phyloP scores from a whole-genome alignment of 2,329 filamentous ascomycete species.

The Drechslerella dactyloides region DNA sequence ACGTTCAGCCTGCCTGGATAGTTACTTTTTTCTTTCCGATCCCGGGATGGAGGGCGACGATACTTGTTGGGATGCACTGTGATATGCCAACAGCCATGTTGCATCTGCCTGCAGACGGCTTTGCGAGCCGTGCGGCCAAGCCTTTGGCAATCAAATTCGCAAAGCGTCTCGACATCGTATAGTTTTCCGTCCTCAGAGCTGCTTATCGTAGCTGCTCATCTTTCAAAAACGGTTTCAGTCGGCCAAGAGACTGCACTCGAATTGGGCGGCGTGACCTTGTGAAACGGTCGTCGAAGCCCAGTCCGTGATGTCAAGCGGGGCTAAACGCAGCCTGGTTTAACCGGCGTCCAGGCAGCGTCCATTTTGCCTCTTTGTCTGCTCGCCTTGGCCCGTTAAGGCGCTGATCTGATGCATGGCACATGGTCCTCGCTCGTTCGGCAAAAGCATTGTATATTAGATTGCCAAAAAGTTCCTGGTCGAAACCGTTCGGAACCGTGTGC shows the following conservation, averaged over 20 bases:
- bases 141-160: constrained; percentile 7
- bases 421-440: constrained; percentile 40
- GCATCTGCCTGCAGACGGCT: constrained; percentile 12
- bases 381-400: constrained; percentile 41
- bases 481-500: constrained; percentile 8
- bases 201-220: too few species aligned
- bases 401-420: constrained; percentile 44
- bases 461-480: constrained; percentile 19
- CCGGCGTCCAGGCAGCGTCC: constrained; percentile 15
- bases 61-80: constrained; percentile 49
- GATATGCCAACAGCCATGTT: constrained; percentile 21
- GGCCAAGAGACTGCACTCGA: too few species aligned
- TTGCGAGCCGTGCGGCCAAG: constrained; percentile 8
- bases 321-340: constrained; percentile 42
- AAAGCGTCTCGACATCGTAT: not conserved
- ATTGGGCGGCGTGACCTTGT: too few species aligned
- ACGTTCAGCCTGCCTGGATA: constrained; percentile 13
- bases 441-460: constrained; percentile 32
- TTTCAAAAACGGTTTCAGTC: constrained; percentile 12
- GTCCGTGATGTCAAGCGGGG: constrained; percentile 44
- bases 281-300: constrained; percentile 6
- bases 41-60: not conserved
- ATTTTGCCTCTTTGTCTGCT: constrained; percentile 22
- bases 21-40: constrained; percentile 30
- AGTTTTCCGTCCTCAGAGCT: not conserved